These are phyloP conservation scores for Nymphaea thermarum DNA, from an alignment of 164 flowering plant species.

Conservation along the genomic window DNA sequence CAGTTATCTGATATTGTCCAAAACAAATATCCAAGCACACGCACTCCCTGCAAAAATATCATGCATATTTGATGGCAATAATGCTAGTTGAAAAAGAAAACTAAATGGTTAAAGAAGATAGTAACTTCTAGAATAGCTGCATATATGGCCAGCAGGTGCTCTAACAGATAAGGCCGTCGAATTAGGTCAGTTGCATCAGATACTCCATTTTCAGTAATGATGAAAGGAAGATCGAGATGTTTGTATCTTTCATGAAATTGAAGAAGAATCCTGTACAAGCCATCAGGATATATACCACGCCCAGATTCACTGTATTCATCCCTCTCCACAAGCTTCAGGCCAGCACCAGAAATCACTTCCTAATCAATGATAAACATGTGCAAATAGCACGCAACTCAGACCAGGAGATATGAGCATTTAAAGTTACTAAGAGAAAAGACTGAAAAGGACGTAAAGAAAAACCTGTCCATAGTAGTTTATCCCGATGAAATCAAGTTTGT, in stretches of 20 bases:
- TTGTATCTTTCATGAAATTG: constrained; percentile 91
- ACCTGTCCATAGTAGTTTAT: constrained; percentile 99
- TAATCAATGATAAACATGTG: constrained; percentile 12
- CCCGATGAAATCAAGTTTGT: constrained; percentile 82
- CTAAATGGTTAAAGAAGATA: neutral
- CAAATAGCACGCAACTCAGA: neutral
- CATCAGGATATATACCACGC: constrained; percentile 94
- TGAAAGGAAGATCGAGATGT: constrained; percentile 66
- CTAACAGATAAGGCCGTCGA: constrained; percentile 72
- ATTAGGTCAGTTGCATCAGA: constrained; percentile 89
- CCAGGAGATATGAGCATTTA: neutral
- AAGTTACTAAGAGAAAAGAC: neutral
- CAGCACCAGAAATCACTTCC: constrained; percentile 81
- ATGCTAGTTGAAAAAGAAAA: too few relatives aligned
- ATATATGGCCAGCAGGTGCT: constrained; percentile 81
- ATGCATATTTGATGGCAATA: too few relatives aligned
- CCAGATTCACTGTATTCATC: constrained; percentile 99
- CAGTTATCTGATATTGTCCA: constrained; percentile 98
- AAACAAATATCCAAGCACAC: constrained; percentile 77
- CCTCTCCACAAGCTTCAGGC: constrained; percentile 68
- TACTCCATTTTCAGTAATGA: constrained; percentile 84
- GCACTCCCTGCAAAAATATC: constrained; percentile 58
- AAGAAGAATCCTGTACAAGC: constrained; percentile 72
- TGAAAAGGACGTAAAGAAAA: neutral
- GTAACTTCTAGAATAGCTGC: constrained; percentile 49